Evolutionary conservation across 192 early-diverging fungal species (phyloP).

Genomic region (Backusella macrospora): DNA sequence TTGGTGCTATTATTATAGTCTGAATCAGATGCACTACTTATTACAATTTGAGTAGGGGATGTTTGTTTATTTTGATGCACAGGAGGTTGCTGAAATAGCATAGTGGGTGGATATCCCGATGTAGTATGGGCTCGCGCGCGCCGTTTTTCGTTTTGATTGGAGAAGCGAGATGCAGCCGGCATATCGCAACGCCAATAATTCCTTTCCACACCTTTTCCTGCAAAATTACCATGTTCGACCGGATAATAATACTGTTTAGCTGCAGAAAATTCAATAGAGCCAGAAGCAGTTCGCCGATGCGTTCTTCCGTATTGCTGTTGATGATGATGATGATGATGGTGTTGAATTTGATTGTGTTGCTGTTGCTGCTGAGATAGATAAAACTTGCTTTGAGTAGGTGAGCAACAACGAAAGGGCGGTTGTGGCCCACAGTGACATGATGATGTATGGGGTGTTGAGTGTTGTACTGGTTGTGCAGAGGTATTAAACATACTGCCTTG

Average conservation of each 20-base stretch:
- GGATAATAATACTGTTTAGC: neutral
- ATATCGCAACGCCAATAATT: conserved; percentile 8
- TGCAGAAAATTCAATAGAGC: conserved; percentile 6
- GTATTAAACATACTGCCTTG: neutral
- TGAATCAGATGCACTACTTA: conserved; percentile 21
- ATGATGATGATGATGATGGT: neutral
- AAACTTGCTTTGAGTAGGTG: neutral
- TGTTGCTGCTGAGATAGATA: neutral
- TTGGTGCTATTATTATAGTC: neutral
- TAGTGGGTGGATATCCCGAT: conserved; percentile 24
- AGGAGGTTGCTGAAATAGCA: conserved; percentile 5
- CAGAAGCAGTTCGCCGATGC: conserved; percentile 18
- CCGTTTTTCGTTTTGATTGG: neutral
- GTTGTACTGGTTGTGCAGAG: neutral
- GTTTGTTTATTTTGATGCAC: conserved; percentile 12
- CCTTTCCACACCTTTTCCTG: neutral
- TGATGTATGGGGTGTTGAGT: neutral
- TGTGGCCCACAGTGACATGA: neutral
- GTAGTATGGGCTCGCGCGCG: conserved; percentile 25
- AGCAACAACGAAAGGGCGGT: neutral
- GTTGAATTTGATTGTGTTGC: neutral
- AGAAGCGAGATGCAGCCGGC: neutral
- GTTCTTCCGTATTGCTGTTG: neutral
- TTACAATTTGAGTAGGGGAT: neutral
- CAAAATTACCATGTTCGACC: neutral